Conservation (phyloP, 2,329 filamentous ascomycete genomes). For the Leptosphaerulina australis region DNA sequence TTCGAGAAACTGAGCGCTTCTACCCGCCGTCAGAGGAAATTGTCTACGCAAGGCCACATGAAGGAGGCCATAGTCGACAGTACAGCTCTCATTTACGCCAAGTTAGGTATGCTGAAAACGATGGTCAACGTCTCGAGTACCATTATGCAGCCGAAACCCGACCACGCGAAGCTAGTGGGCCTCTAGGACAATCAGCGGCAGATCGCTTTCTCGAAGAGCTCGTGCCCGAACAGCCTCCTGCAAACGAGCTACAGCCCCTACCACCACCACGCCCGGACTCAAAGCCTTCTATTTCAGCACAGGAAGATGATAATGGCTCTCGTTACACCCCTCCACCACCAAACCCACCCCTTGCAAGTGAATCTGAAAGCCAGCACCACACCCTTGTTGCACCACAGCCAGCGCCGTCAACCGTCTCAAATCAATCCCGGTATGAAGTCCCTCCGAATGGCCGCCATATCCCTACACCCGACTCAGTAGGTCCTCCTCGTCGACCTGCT, state of each 20-base stretch:
- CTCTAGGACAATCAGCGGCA: conserved; percentile 37
- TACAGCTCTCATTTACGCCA: conserved; percentile 36
- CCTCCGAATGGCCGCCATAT: conserved; percentile 31
- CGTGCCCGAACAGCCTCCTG: conserved; percentile 27
- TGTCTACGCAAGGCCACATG: conserved; percentile 38
- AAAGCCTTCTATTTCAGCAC: conserved; percentile 22
- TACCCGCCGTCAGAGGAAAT: conserved; percentile 35
- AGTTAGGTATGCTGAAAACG: conserved; percentile 38
- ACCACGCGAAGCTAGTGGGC: conserved; percentile 29
- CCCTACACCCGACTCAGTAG: conserved; percentile 35
- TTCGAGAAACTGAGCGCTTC: conserved; percentile 42
- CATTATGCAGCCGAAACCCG: conserved; percentile 31
- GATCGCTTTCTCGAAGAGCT: conserved; percentile 47
- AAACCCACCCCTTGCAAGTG: conserved; percentile 22
- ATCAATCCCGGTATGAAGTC: conserved; percentile 41
- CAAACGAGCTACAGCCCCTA: conserved; percentile 24
- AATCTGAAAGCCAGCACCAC: conserved; percentile 21
- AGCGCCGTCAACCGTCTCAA: conserved; percentile 41
- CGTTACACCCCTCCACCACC: conserved; percentile 40
- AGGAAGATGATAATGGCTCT: conserved; percentile 37
- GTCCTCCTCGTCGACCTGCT: conserved; percentile 32
- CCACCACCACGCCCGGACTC: conserved; percentile 21
- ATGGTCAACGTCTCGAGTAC: conserved; percentile 29
- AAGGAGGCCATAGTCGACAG: conserved; percentile 36
- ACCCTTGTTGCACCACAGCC: conserved; percentile 29